Conservation (phyloP, 2,329 filamentous ascomycete genomes). For the Fusarium verticillioides region DNA sequence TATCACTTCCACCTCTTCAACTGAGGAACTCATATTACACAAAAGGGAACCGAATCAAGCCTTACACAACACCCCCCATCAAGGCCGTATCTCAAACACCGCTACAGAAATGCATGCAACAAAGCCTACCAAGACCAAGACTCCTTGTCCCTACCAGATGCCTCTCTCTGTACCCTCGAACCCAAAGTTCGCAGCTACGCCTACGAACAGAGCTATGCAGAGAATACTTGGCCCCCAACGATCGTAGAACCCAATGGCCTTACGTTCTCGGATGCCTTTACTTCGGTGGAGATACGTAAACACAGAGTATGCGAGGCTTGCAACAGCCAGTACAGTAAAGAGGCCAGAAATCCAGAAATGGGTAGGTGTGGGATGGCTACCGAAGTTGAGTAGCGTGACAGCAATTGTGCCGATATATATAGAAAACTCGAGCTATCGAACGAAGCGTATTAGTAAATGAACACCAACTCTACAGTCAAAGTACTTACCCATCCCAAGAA, state of each 20-base stretch:
- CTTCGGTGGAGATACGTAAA: slow-evolving; percentile 90
- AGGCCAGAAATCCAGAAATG: slow-evolving; percentile 77
- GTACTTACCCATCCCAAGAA: slow-evolving; percentile 88
- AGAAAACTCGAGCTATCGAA: slow-evolving; percentile 84
- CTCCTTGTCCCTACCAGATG: slow-evolving; percentile 56
- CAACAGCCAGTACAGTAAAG: slow-evolving; percentile 84
- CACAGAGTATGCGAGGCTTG: slow-evolving; percentile 84
- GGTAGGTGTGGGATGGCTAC: slow-evolving; percentile 64
- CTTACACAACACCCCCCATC: neutral
- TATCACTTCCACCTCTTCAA: slow-evolving; percentile 4
- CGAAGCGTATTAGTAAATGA: slow-evolving; percentile 1
- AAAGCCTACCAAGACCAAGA: slow-evolving; percentile 3
- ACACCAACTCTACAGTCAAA: neutral
- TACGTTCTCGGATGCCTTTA: slow-evolving; percentile 81
- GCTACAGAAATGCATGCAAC: neutral
- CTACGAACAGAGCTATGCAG: slow-evolving; percentile 77
- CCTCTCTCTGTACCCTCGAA: slow-evolving; percentile 74
- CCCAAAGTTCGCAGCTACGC: slow-evolving; percentile 82
- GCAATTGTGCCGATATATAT: slow-evolving; percentile 93
- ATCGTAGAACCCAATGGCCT: slow-evolving; percentile 92
- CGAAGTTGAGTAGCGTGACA: slow-evolving; percentile 85
- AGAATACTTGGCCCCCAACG: slow-evolving; percentile 84
- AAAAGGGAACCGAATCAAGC: slow-evolving; percentile 6
- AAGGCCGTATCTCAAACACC: slow-evolving; percentile 12
- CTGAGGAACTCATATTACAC: neutral